phyloP scores from a whole-genome alignment of 2,329 filamentous ascomycete species.

The Cordyceps javanica region DNA sequence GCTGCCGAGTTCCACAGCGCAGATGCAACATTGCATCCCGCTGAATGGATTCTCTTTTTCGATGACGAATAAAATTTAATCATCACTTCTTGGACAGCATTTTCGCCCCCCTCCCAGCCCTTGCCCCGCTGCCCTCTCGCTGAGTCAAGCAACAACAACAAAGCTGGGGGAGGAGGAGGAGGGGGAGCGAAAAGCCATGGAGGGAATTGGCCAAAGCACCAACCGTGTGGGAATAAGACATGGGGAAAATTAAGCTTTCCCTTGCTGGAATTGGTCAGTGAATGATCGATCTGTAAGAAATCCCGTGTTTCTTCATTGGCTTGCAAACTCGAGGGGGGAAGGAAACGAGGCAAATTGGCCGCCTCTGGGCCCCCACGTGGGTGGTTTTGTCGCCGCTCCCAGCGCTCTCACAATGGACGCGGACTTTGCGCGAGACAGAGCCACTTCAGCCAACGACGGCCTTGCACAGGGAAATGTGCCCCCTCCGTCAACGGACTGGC shows the following conservation, averaged over 20 bases:
- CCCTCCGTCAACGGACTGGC: background rate
- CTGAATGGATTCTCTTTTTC: background rate
- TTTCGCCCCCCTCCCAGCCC: no score
- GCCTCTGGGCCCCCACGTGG: background rate
- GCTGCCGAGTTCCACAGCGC: background rate
- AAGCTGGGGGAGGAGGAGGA: no score
- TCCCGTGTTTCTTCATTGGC: background rate
- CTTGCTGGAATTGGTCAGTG: background rate
- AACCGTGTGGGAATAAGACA: background rate
- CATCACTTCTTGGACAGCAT: background rate
- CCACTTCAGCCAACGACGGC: constrained; percentile 8
- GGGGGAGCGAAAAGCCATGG: no score
- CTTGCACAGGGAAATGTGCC: background rate
- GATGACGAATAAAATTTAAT: background rate
- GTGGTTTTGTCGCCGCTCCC: background rate
- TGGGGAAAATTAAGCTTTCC: background rate
- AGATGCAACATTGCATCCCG: background rate
- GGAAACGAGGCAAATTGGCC: constrained; percentile 5
- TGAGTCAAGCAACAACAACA: no score
- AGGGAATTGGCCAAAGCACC: background rate
- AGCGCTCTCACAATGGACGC: background rate
- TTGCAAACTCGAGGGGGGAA: background rate
- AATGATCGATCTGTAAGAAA: constrained; percentile 3
- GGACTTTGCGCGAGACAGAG: no score
- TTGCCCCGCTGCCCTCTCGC: no score